Percentiles rank a stretch among this genome's conserved stretches.
phyloP scores from a whole-genome alignment of 257 asterid species.

The Handroanthus guayacan region DNA sequence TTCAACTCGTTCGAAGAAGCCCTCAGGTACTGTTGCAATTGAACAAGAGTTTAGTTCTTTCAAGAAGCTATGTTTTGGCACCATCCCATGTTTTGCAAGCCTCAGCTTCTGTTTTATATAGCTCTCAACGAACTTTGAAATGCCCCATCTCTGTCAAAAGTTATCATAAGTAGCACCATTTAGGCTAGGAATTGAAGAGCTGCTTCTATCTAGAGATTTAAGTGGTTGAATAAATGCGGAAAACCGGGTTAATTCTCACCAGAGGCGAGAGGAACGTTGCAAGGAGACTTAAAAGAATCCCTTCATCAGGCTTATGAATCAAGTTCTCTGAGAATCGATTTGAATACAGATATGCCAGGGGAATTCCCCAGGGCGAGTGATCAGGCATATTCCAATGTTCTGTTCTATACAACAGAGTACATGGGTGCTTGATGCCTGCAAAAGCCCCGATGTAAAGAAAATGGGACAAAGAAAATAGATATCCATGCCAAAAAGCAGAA shows the following conservation, averaged over 20 bases:
- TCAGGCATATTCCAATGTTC: constrained; percentile 58
- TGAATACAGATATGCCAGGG: constrained; percentile 40
- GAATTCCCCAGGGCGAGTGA: constrained; percentile 53
- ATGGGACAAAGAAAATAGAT: not conserved
- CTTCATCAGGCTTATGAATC: constrained; percentile 59
- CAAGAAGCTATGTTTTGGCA: constrained; percentile 57
- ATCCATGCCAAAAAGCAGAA: not conserved
- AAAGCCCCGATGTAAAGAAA: not conserved
- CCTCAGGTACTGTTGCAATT: constrained; percentile 49
- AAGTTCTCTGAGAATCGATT: constrained; percentile 57
- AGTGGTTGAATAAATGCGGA: not conserved
- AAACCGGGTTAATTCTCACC: constrained; percentile 28
- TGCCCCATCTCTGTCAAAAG: constrained; percentile 53
- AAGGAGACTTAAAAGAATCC: constrained; percentile 47
- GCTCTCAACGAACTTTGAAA: constrained; percentile 52
- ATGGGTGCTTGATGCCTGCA: constrained; percentile 52
- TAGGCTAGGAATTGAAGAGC: not conserved
- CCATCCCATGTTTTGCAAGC: constrained; percentile 48
- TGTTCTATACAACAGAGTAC: constrained; percentile 55
- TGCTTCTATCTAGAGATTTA: not conserved
- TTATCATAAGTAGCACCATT: not conserved
- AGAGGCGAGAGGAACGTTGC: constrained; percentile 56
- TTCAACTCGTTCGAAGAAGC: constrained; percentile 56
- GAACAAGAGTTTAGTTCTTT: constrained; percentile 47
- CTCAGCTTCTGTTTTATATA: constrained; percentile 41